A percentile compares a stretch with the other conserved stretches of the same genome.
phyloP scores from a whole-genome alignment of 768 basidiomycete genomes.

The Suillus lakei region DNA sequence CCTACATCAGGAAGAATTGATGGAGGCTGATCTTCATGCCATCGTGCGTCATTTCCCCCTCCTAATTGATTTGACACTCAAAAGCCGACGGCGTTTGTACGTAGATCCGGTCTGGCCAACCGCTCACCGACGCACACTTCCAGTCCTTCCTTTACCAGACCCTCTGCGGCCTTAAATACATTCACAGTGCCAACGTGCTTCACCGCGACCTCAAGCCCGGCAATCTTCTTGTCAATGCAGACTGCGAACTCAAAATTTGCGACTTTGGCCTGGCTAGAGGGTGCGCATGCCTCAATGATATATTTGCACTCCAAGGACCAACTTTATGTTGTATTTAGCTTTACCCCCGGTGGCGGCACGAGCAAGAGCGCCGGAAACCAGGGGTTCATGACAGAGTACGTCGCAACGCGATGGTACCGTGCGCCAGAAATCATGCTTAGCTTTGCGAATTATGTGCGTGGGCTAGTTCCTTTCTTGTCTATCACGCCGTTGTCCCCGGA shows the following conservation, averaged over 20 bases:
- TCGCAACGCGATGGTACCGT: constrained; percentile 98
- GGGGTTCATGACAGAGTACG: constrained; percentile 99
- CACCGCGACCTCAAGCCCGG: constrained; percentile 96
- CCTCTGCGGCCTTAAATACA: constrained; percentile 96
- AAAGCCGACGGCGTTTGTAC: constrained; percentile 5
- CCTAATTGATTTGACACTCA: neutral
- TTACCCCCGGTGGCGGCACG: constrained; percentile 81
- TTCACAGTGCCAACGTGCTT: constrained; percentile 96
- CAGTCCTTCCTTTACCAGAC: constrained; percentile 99
- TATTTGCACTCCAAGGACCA: neutral
- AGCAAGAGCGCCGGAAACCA: constrained; percentile 78
- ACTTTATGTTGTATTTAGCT: constrained; percentile 29
- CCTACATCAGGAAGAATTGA: constrained; percentile 85
- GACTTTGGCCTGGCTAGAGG: constrained; percentile 97
- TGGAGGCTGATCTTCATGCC: constrained; percentile 99
- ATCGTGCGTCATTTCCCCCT: constrained; percentile 62
- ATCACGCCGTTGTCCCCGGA: neutral
- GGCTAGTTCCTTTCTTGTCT: neutral
- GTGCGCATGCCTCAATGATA: neutral
- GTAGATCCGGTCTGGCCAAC: constrained; percentile 86
- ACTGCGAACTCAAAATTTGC: constrained; percentile 98
- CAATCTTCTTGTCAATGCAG: constrained; percentile 95
- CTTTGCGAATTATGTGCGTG: constrained; percentile 89
- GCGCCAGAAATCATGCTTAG: constrained; percentile 99
- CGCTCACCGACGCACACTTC: constrained; percentile 89